Base-by-base conservation (phyloP, 306 rosid genomes). In the Lathyrus tuberosus region DNA sequence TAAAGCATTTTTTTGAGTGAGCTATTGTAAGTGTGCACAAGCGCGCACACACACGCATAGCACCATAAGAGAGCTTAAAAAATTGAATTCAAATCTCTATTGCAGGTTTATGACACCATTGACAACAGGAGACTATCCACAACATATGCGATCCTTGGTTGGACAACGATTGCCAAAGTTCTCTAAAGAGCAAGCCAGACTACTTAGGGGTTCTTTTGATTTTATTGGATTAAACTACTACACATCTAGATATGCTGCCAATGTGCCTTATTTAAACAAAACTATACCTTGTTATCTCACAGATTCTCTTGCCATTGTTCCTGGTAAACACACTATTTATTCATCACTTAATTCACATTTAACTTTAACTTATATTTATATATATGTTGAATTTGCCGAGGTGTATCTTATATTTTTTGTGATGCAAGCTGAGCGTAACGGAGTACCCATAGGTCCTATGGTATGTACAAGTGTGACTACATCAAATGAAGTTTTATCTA, bases 191-290 rank as follows among this genome's bases (percentile, higher is more conserved):
- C 67, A 78, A 76, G 43, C 80, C 0, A 42, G 16, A 11, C 51
- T 74, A 15, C 4, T 91, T 6, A 83, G 52, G 6, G 88, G 79
- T 11, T 86, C 96, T 13, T 82, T 79, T 33, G 91, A 90, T 70
- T 87, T 87, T 48, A n/a, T 90, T 35, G 88, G 96, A 47, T 40
- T 90, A 14, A 90, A 90, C 41, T 84, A 90, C 65, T 87, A 90
- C 76, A 80, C 88, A 5, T 3, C 85, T 13, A 72, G 75, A 13
- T 90, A 86, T 65, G 86, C 71, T n/a, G 16, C 67, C 18, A 15
- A 87, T 72, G 24, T 18, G 10, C 81, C 77, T 3, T 22, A 10
- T 1, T 63, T 10, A 6, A 66, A 41, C 3, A 33, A 44, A 30
- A 60, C 4, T 4, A 52, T 14, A 8, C 49, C 71, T 0, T 75